These are phyloP conservation scores for Ceratobasidium sp. DNA, from an alignment of 1,284 basidiomycete genomes.

Conservation along the genomic window DNA sequence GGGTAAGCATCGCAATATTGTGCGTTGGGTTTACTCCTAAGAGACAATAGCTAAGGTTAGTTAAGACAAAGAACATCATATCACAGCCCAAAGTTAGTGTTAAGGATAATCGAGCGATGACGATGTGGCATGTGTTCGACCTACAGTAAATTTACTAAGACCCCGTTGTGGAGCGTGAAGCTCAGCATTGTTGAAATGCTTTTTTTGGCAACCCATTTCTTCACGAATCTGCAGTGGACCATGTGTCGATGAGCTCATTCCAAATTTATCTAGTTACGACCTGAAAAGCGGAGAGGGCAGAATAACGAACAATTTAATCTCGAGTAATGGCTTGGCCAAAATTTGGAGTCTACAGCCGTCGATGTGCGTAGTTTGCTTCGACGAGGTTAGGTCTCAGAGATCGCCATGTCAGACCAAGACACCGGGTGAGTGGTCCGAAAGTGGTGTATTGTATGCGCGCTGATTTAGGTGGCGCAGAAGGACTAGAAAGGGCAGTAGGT, in stretches of 20 bases:
- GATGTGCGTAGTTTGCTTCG: conserved; percentile 14
- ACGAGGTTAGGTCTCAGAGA: conserved; percentile 4
- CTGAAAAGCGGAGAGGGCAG: neutral
- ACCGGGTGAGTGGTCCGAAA: conserved; percentile 4
- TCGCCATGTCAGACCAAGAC: conserved; percentile 16
- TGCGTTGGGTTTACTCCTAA: no score
- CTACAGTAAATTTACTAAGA: conserved; percentile 24
- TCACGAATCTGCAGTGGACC: conserved; percentile 22
- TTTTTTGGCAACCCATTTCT: conserved; percentile 26
- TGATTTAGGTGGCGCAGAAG: no score
- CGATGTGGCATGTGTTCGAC: conserved; percentile 29
- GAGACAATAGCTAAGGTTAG: conserved; percentile 21
- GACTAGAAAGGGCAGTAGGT: conserved; percentile 34
- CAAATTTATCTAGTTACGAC: no score
- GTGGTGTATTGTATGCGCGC: conserved; percentile 10
- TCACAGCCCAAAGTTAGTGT: neutral
- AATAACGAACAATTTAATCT: conserved; percentile 6
- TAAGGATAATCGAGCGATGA: conserved; percentile 32
- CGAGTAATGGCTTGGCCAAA: conserved; percentile 23
- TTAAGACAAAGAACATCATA: conserved; percentile 19
- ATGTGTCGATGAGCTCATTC: conserved; percentile 16
- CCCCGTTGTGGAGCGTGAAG: conserved; percentile 19
- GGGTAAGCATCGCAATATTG: neutral
- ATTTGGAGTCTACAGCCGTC: no score
- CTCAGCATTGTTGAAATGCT: conserved; percentile 15